Evolutionary conservation across 2,329 filamentous ascomycete species (phyloP).

Genomic region (Seiridium unicorne): DNA sequence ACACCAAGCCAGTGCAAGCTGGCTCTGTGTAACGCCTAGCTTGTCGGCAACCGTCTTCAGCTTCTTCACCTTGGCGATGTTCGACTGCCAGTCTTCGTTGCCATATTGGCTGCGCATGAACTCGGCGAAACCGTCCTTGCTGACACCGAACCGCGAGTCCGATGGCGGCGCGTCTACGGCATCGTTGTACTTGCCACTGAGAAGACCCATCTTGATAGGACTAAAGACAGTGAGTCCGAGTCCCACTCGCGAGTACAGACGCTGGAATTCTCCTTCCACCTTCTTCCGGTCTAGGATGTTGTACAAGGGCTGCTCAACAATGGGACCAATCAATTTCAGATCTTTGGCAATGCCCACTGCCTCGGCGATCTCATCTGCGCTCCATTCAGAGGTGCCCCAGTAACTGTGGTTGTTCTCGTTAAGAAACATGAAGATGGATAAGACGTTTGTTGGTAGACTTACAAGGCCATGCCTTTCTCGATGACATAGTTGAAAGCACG

Average conservation of each 20-base stretch:
- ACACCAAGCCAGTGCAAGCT: conserved; percentile 61
- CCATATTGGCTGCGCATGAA: conserved; percentile 52
- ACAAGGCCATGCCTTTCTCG: conserved; percentile 47
- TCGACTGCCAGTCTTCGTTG: conserved; percentile 51
- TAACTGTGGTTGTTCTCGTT: conserved; percentile 43
- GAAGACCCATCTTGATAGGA: conserved; percentile 57
- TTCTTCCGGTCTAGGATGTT: conserved; percentile 61
- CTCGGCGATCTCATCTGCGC: conserved; percentile 62
- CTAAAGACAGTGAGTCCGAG: conserved; percentile 63
- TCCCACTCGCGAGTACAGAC: conserved; percentile 58
- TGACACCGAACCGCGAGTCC: conserved; percentile 22
- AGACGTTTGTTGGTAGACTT: background rate
- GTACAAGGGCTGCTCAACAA: conserved; percentile 68
- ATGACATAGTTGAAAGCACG: conserved; percentile 71
- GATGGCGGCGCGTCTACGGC: conserved; percentile 54
- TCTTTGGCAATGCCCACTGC: conserved; percentile 61
- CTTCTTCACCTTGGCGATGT: conserved; percentile 59
- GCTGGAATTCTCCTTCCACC: conserved; percentile 62
- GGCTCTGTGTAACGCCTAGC: conserved; percentile 56
- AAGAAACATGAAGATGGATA: no score
- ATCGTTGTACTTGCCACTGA: conserved; percentile 68
- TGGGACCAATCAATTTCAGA: conserved; percentile 59
- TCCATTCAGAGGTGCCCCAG: conserved; percentile 71
- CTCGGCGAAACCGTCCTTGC: conserved; percentile 52
- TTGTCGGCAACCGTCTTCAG: conserved; percentile 63